Evolutionary conservation across 129 eudicot species (phyloP).

Genomic region (Centella asiatica): DNA sequence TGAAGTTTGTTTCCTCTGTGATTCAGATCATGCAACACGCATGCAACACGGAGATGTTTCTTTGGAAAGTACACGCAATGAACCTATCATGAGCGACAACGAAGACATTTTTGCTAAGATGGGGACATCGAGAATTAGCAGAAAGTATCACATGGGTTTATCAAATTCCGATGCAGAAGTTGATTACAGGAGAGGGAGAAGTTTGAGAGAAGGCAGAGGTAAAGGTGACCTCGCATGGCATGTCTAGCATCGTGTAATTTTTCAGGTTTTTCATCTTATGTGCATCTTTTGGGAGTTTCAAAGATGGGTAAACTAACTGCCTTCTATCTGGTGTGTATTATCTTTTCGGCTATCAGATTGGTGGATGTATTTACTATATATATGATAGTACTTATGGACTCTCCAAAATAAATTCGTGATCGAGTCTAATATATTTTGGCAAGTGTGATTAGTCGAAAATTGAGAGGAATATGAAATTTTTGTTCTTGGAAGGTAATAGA

Average conservation of each 20-base stretch:
- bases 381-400: constrained; percentile 28
- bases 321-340: background rate
- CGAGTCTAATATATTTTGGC: constrained; percentile 19
- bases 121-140: constrained; percentile 41
- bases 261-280: background rate
- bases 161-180: constrained; percentile 87
- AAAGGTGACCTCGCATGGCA: constrained; percentile 51
- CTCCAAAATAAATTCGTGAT: constrained; percentile 30
- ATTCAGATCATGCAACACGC: constrained; percentile 28
- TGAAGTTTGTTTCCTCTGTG: constrained; percentile 9
- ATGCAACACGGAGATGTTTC: constrained; percentile 20
- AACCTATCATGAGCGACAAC: constrained; percentile 49
- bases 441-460: constrained; percentile 17
- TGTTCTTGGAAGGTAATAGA: constrained; percentile 33
- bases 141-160: constrained; percentile 42
- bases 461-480: constrained; percentile 3
- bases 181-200: constrained; percentile 88
- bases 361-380: constrained; percentile 6
- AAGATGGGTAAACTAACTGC: constrained; percentile 16
- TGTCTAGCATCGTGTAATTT: constrained; percentile 16
- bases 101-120: constrained; percentile 60
- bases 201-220: constrained; percentile 61
- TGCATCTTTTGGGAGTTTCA: constrained; percentile 6
- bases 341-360: constrained; percentile 3
- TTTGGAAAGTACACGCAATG: constrained; percentile 11